Conservation (phyloP, 2,329 filamentous ascomycete genomes). For the Lachnellula suecica region DNA sequence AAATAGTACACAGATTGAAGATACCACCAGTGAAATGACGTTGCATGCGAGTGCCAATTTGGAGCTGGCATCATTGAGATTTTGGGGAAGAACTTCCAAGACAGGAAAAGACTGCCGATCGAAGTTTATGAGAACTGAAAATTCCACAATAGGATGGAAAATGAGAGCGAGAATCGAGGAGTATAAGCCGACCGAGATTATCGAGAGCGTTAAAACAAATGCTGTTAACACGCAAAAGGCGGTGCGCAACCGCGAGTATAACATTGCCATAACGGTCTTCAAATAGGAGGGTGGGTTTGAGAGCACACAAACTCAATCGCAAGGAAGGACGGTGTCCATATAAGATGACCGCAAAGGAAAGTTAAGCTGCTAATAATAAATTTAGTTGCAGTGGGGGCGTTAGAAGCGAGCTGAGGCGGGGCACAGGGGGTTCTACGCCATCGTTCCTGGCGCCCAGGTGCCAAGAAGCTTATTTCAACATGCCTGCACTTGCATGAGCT, state of each 20-base stretch:
- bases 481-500: too few relatives aligned
- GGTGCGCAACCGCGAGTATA: neutral
- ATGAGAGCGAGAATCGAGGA: neutral
- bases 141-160: neutral
- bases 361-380: too few relatives aligned
- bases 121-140: neutral
- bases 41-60: neutral
- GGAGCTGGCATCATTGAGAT: neutral
- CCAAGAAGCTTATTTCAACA: too few relatives aligned
- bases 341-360: too few relatives aligned
- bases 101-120: neutral
- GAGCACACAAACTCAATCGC: too few relatives aligned
- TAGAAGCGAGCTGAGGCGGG: too few relatives aligned
- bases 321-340: too few relatives aligned
- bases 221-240: neutral
- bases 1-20: neutral
- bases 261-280: too few relatives aligned
- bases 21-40: neutral
- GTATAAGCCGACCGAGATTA: neutral
- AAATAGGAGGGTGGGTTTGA: too few relatives aligned
- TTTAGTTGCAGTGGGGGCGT: too few relatives aligned
- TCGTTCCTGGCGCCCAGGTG: too few relatives aligned
- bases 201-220: neutral
- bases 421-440: too few relatives aligned
- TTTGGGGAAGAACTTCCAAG: neutral